These are phyloP conservation scores for Arthrinium puccinioides DNA, from an alignment of 2,329 filamentous ascomycete species.

Conservation along the genomic window DNA sequence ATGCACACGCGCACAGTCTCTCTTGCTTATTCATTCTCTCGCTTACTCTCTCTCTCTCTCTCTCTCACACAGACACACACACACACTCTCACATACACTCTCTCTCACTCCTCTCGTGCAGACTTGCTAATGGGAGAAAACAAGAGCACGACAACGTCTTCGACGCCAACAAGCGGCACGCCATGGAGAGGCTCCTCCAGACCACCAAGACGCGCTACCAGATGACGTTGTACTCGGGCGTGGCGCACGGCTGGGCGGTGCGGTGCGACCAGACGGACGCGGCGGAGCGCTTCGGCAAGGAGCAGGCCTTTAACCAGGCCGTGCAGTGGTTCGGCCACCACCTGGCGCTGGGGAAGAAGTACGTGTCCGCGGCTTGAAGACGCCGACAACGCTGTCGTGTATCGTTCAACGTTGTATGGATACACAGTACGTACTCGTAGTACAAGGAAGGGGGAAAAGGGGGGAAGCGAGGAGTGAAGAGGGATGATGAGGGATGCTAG, in stretches of 20 bases:
- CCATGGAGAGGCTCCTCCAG: conserved; percentile 51
- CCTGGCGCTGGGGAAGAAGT: neutral
- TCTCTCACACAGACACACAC: too few species aligned
- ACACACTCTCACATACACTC: too few species aligned
- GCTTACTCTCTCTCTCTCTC: too few species aligned
- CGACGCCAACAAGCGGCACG: conserved; percentile 50
- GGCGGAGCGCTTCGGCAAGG: conserved; percentile 40
- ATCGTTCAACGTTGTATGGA: too few species aligned
- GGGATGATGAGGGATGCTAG: neutral
- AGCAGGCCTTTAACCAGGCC: conserved; percentile 8
- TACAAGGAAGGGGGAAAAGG: neutral
- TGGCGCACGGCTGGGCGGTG: conserved; percentile 66
- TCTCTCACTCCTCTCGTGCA: too few species aligned
- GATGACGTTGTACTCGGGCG: conserved; percentile 63
- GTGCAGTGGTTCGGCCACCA: conserved; percentile 40
- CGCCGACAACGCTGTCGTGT: too few species aligned
- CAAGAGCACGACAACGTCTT: conserved; percentile 48
- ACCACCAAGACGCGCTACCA: conserved; percentile 56
- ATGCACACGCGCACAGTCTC: too few species aligned
- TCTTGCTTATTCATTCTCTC: too few species aligned
- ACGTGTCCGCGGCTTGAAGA: too few species aligned
- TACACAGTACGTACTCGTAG: too few species aligned
- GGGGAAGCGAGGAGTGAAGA: neutral
- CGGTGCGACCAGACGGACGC: conserved; percentile 52
- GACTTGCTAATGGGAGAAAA: too few species aligned